Conservation (phyloP, 2,329 filamentous ascomycete genomes). For the Hypoxylon sp. region DNA sequence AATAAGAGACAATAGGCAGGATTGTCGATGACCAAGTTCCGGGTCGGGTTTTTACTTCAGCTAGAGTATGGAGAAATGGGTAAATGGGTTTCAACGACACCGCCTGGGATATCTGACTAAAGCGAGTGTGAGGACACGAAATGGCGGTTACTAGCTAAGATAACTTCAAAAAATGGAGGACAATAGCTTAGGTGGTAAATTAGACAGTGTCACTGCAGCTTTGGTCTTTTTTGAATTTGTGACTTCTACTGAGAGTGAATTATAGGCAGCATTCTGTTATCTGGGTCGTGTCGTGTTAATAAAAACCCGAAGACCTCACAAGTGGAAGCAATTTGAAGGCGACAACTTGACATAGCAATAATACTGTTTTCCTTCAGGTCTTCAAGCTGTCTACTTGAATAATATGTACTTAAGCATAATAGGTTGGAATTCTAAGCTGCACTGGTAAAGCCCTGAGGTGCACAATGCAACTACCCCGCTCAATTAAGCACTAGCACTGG, state of each 20-base stretch:
- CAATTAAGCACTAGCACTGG: neutral
- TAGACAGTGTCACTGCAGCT: constrained; percentile 5
- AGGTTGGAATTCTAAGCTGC: too few relatives aligned
- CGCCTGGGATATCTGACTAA: constrained; percentile 1
- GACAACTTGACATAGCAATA: constrained; percentile 7
- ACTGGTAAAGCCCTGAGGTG: too few relatives aligned
- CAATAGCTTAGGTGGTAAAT: constrained; percentile 9
- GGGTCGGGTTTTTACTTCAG: constrained; percentile 4
- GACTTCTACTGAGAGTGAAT: neutral
- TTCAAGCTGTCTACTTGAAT: too few relatives aligned
- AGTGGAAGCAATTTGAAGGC: neutral
- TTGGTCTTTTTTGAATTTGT: constrained; percentile 22
- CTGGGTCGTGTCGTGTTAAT: constrained; percentile 4
- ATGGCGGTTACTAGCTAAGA: constrained; percentile 10
- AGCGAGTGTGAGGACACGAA: constrained; percentile 10
- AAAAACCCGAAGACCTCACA: neutral
- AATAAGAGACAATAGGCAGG: constrained; percentile 28
- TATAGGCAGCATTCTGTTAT: neutral
- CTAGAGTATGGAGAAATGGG: constrained; percentile 6
- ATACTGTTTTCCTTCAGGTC: neutral
- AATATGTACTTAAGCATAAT: too few relatives aligned
- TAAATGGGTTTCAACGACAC: constrained; percentile 6
- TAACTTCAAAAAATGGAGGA: constrained; percentile 1
- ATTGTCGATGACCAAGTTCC: constrained; percentile 17
- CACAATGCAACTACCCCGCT: constrained; percentile 5